Evolutionary conservation across 2,329 filamentous ascomycete species (phyloP), one percentile per base, ranked within the genome.

Genomic region (Ramularia endophylla): DNA sequence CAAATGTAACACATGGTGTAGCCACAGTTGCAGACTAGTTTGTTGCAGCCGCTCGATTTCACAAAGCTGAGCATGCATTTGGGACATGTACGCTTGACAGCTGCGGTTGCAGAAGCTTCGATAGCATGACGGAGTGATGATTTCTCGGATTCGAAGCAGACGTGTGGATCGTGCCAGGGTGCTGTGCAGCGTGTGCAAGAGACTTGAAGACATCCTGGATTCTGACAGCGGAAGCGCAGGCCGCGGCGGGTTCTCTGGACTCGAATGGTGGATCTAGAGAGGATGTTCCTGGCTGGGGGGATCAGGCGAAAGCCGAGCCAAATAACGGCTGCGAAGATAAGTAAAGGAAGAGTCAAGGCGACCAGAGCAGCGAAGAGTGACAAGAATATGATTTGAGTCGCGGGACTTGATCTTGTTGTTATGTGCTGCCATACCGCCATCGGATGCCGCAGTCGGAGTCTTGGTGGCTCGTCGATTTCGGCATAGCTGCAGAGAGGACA

Each of bases 1-100:
- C 92, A 98, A 34, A 97, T 80, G 59, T 98, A 98, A 63, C 92
- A 98, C 90, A 97, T 97, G 54, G 85, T 84, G 67, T 97, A 97
- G 7, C 92, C 92, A 65, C 92, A 98, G 12, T 88, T 81, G 61
- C 92, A 97, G 5, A 87, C 90, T 29, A 98, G 75, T 68, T 97
- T 97, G 71, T 98, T 98, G 75, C 92, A 98, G 56, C 92, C 92
- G 18, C 83, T 81, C 5, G 81, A 83, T 64, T 97, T 97, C 66
- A 98, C 86, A 62, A 97, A 97, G 12, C 83, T 86, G 8, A 89
- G 86, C 53, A 86, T 83, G 70, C 92, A 98, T 35, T 83, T 79
- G 7, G 92, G 92, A 62, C 92, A 98, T 8, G 92, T 90, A 37
- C 92, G 85, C 68, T 97, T 98, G 61, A 97, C 81, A 17, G 90